Conservation (phyloP, 1,284 basidiomycete genomes). For the Microbotryum intermedium region DNA sequence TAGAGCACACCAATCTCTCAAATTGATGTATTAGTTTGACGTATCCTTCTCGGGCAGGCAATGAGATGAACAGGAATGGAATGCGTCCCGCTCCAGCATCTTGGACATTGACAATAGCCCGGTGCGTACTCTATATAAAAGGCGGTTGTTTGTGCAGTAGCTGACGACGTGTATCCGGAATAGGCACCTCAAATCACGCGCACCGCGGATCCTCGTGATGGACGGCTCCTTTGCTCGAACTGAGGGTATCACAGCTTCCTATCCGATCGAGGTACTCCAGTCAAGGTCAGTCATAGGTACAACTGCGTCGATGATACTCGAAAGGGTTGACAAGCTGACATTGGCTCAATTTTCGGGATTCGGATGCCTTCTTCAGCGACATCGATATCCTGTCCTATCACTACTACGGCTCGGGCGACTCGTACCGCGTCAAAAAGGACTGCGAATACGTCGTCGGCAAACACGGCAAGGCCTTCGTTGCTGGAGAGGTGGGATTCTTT, state of each 20-base stretch:
- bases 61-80: slow-evolving; percentile 32
- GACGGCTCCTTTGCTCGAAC: slow-evolving; percentile 35
- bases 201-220: slow-evolving; percentile 35
- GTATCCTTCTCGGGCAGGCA: slow-evolving; percentile 11
- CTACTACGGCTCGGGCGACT: slow-evolving; percentile 35
- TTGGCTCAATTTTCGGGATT: background rate
- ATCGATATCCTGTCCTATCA: slow-evolving; percentile 36
- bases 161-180: background rate
- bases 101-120: slow-evolving; percentile 32
- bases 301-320: background rate
- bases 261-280: slow-evolving; percentile 29
- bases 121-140: slow-evolving; percentile 2
- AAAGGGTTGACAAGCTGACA: background rate
- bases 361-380: slow-evolving; percentile 11
- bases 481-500: slow-evolving; percentile 38
- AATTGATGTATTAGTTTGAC: background rate
- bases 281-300: background rate
- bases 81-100: slow-evolving; percentile 31
- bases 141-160: background rate
- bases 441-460: slow-evolving; percentile 20
- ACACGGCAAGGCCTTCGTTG: slow-evolving; percentile 34
- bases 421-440: slow-evolving; percentile 31
- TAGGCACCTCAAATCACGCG: slow-evolving; percentile 34
- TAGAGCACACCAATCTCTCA: background rate
- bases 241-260: slow-evolving; percentile 30